Percentiles rank a stretch among this genome's conserved stretches.
These are phyloP conservation scores for Aspergillus luchuensis DNA, from an alignment of 2,329 filamentous ascomycete species.

Conservation along the genomic window DNA sequence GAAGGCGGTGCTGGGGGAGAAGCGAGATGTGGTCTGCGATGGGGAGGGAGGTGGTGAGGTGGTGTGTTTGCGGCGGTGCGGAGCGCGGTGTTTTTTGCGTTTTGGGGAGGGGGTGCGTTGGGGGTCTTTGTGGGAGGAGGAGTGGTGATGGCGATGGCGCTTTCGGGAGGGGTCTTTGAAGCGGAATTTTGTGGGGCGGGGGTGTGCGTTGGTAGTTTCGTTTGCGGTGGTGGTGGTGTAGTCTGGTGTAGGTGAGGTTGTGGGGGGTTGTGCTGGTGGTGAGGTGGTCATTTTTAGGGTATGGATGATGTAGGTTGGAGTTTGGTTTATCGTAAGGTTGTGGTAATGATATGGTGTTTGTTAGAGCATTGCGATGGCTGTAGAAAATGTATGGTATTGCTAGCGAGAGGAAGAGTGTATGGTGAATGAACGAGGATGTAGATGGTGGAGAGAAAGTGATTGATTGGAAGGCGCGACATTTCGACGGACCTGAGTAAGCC, in stretches of 20 bases:
- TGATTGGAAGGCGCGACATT: background rate
- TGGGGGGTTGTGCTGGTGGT: background rate
- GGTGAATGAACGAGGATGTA: background rate
- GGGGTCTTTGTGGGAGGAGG: constrained; percentile 20
- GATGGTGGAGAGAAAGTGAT: background rate
- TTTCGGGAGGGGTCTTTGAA: constrained; percentile 34
- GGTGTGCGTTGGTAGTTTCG: constrained; percentile 16
- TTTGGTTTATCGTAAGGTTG: background rate
- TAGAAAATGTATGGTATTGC: background rate
- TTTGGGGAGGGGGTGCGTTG: constrained; percentile 19
- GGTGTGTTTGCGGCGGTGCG: constrained; percentile 25
- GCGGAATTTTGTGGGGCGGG: constrained; percentile 33
- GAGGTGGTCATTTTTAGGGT: background rate
- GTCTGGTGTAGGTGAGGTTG: background rate
- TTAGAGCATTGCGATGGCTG: background rate
- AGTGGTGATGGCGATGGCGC: constrained; percentile 13
- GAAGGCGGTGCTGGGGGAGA: constrained; percentile 76
- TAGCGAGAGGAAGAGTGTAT: background rate
- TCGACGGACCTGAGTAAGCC: background rate
- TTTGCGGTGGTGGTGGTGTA: constrained; percentile 2
- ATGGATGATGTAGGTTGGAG: background rate
- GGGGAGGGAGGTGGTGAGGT: background rate
- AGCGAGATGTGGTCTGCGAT: background rate
- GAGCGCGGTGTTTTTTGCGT: constrained; percentile 23
- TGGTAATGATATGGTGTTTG: no score